phyloP scores from a whole-genome alignment of 2,329 filamentous ascomycete species.

The Fusarium concolor region DNA sequence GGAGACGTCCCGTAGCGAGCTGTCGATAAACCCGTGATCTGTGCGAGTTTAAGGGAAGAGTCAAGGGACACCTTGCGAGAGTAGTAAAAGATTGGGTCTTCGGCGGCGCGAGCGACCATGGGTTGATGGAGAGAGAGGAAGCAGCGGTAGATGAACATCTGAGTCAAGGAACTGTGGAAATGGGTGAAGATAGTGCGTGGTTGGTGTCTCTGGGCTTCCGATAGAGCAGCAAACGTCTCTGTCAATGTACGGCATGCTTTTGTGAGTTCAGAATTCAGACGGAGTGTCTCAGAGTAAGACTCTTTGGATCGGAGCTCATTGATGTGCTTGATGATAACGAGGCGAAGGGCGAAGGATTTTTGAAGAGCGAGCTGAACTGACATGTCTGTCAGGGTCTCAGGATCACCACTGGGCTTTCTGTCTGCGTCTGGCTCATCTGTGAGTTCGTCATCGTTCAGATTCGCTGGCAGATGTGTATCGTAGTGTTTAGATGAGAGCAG shows the following conservation, averaged over 20 bases:
- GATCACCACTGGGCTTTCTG: constrained; percentile 9
- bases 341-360: constrained; percentile 57
- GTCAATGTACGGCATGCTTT: constrained; percentile 52
- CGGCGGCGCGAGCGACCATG: constrained; percentile 57
- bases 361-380: constrained; percentile 62
- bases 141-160: constrained; percentile 59
- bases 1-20: constrained; percentile 22
- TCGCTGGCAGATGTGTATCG: constrained; percentile 62
- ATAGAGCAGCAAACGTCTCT: constrained; percentile 51
- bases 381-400: constrained; percentile 55
- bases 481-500: constrained; percentile 60
- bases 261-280: constrained; percentile 59
- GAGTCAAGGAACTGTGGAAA: constrained; percentile 58
- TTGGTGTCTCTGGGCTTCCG: constrained; percentile 46
- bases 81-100: constrained; percentile 63
- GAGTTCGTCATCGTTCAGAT: constrained; percentile 65
- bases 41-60: constrained; percentile 52
- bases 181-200: constrained; percentile 41
- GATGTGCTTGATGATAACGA: constrained; percentile 58
- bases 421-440: constrained; percentile 51
- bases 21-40: constrained; percentile 48
- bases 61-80: constrained; percentile 64
- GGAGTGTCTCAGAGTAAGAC: constrained; percentile 61
- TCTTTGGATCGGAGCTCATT: constrained; percentile 59
- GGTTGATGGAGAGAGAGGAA: constrained; percentile 67